Percentiles rank a stretch among this genome's conserved stretches.
phyloP scores from a whole-genome alignment of 2,329 filamentous ascomycete genomes.

The Fusarium fracticaudum region DNA sequence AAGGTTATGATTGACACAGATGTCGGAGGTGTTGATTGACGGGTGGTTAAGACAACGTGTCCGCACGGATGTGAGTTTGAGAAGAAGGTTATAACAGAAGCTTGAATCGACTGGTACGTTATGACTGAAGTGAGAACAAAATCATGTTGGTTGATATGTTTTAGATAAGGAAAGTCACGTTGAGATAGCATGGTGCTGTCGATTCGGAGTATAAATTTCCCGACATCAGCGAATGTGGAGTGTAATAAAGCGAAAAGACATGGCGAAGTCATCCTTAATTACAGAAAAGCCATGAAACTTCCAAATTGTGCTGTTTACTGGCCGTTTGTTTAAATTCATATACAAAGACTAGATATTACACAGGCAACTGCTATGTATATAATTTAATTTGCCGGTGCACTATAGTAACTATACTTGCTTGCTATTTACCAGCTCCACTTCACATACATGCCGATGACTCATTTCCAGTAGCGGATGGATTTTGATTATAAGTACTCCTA shows the following conservation, averaged over 20 bases:
- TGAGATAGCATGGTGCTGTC: background rate
- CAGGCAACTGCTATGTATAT: background rate
- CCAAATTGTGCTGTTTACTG: fast-evolving
- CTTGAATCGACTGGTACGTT: fast-evolving
- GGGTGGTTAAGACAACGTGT: fast-evolving
- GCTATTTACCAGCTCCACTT: background rate
- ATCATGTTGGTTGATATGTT: background rate
- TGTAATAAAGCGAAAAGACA: background rate
- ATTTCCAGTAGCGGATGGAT: fast-evolving
- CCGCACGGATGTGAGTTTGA: fast-evolving
- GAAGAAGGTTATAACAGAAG: background rate
- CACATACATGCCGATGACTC: background rate
- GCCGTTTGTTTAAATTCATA: fast-evolving
- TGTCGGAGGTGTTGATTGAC: background rate
- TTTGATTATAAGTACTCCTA: background rate
- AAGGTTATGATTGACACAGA: fast-evolving
- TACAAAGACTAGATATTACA: background rate
- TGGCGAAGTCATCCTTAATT: background rate
- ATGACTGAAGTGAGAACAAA: too few species aligned
- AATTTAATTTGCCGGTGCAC: background rate
- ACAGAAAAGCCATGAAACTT: background rate
- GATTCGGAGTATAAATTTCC: background rate
- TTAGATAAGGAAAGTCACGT: background rate
- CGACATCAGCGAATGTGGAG: background rate
- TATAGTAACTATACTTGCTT: background rate